These are phyloP conservation scores for Aspergillus olivimuriae DNA, from an alignment of 495 filamentous ascomycete genomes.

Conservation along the genomic window DNA sequence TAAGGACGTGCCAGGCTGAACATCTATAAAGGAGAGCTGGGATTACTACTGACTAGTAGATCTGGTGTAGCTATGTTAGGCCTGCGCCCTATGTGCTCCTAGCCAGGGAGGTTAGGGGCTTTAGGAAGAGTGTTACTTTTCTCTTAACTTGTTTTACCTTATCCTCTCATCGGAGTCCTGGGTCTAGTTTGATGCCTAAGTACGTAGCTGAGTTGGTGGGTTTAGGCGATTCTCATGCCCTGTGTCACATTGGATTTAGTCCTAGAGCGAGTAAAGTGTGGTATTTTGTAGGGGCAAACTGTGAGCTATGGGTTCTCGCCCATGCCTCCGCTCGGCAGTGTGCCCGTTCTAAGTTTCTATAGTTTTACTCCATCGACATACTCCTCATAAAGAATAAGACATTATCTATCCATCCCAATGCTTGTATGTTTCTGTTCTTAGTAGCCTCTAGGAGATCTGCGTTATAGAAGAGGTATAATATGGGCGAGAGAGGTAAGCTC, in stretches of 20 bases:
- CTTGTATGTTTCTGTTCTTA: neutral
- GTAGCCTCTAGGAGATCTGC: slow-evolving; percentile 14
- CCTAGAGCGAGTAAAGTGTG: slow-evolving; percentile 6
- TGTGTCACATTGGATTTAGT: slow-evolving; percentile 2
- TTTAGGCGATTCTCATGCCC: slow-evolving; percentile 1
- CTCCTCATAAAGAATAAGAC: neutral
- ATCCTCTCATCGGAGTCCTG: slow-evolving; percentile 4
- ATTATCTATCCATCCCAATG: slow-evolving; percentile 1
- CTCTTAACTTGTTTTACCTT: neutral
- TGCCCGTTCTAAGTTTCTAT: neutral
- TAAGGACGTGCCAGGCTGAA: neutral
- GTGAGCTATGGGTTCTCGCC: slow-evolving; percentile 7
- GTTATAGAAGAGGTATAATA: slow-evolving; percentile 28
- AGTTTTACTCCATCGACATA: neutral
- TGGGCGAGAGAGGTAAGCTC: slow-evolving; percentile 28
- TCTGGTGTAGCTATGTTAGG: neutral
- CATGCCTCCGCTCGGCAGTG: slow-evolving; percentile 2
- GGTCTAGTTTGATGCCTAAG: slow-evolving; percentile 2
- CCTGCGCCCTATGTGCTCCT: neutral
- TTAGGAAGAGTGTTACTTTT: neutral
- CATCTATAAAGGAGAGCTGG: neutral
- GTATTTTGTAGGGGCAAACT: slow-evolving; percentile 8
- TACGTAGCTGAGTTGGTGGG: slow-evolving; percentile 4
- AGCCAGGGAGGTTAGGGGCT: neutral
- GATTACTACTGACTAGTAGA: neutral